Evolutionary conservation across 768 basidiomycete genomes (phyloP).

Genomic region (Fistulinella prunicolor): DNA sequence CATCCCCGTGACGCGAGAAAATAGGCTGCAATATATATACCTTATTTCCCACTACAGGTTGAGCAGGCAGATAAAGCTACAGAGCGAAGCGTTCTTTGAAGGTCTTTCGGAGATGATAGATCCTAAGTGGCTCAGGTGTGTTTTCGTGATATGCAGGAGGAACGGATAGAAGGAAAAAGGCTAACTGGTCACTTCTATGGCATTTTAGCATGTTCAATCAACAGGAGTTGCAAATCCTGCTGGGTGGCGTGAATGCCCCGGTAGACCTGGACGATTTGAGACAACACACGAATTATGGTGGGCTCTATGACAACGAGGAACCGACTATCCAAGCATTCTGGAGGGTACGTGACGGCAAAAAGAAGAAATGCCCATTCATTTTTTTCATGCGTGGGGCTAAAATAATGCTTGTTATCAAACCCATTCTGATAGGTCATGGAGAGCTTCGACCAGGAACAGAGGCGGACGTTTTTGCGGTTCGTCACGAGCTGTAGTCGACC

Average conservation of each 20-base stretch:
- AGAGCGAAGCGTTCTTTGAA: conserved; percentile 86
- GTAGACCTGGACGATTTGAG: conserved; percentile 83
- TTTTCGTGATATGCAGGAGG: too few relatives aligned
- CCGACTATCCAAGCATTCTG: conserved; percentile 78
- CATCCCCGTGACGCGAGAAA: conserved; percentile 83
- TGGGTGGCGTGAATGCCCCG: conserved; percentile 84
- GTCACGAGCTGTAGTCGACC: conserved; percentile 92
- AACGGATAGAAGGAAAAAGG: not conserved
- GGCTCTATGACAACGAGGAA: conserved; percentile 68
- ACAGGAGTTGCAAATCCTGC: conserved; percentile 86
- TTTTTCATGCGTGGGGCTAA: too few relatives aligned
- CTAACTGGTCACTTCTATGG: conserved; percentile 15
- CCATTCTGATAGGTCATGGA: conserved; percentile 58
- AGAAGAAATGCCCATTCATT: not conserved
- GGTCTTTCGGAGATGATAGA: conserved; percentile 93
- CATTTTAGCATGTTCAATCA: conserved; percentile 91
- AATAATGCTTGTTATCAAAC: too few relatives aligned
- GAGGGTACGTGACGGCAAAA: conserved; percentile 51
- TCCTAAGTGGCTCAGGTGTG: conserved; percentile 77
- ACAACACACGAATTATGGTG: conserved; percentile 77
- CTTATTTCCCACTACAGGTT: conserved; percentile 86
- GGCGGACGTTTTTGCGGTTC: conserved; percentile 76
- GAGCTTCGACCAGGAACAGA: conserved; percentile 76
- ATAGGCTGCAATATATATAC: conserved; percentile 86
- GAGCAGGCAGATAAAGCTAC: conserved; percentile 81